Evolutionary conservation across 345 rosid genomes (phyloP), one percentile per base, ranked within the genome.

Genomic region (Laguncularia racemosa): DNA sequence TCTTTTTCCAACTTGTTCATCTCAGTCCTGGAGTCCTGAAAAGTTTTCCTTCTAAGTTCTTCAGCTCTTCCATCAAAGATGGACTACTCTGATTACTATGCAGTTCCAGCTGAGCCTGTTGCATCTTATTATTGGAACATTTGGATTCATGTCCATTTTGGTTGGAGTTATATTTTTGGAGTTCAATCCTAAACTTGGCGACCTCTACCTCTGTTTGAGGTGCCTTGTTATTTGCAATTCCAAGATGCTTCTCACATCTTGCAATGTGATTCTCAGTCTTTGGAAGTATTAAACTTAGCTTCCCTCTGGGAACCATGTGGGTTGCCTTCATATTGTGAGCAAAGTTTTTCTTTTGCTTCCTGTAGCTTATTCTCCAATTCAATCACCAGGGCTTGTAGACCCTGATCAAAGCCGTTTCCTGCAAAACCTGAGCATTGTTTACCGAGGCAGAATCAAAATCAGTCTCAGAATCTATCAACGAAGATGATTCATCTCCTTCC

Each of bases 401-500:
- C 78, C 62, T 81, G 87, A 54, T 74, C 85, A 60, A 69, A 63
- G 55, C 76, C 75, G 59, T 69, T 70, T 20, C 78, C 66, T 44
- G 74, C 70, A 20, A 74, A 55, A 68, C 71, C 73, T 0, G 81
- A 77, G 69, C 71, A 68, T 84, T 84, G 63, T 76, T 76, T 26
- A 85, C 79, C 11, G 95, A 89, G 52, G 89, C 87, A 62, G 77
- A 78, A 60, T 82, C 88, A n/a, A 84, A 84, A 63, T 86, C 93
- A 0, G 69, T 28, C 28, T 86, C 96, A 16, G 87, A 89, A 69
- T 92, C 95, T 1, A 87, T 69, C 53, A 71, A 28, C n/a, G 84
- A 83, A 59, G 84, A 80, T 16, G 80, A 80, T 48, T 84, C 92
- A 72, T 87, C 85, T 62, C 81, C 88, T 67, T 80, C 91, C 73